These are phyloP conservation scores for Epithemia pelagica DNA, from an alignment of 108 stramenopile genomes.

Conservation along the genomic window DNA sequence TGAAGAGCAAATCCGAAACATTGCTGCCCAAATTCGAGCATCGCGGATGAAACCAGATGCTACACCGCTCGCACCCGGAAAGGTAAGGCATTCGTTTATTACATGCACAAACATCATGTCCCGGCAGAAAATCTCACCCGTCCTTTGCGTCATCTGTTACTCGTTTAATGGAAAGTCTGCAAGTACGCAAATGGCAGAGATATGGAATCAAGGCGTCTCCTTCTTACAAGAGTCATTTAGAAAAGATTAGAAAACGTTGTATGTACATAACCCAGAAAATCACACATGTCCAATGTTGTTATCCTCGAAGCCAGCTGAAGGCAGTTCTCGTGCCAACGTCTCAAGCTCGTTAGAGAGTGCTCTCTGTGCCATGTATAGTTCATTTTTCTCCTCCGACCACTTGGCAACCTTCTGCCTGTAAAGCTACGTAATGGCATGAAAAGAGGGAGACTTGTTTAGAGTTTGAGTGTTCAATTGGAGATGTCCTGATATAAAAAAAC, in stretches of 20 bases:
- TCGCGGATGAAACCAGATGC: background rate
- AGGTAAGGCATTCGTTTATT: too few relatives aligned
- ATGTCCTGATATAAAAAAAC: too few relatives aligned
- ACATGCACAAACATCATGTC: too few relatives aligned
- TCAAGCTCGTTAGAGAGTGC: background rate
- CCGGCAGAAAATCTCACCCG: too few relatives aligned
- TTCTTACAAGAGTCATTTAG: background rate
- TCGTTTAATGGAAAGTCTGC: too few relatives aligned
- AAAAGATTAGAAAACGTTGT: background rate
- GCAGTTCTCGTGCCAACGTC: background rate
- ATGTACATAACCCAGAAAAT: background rate
- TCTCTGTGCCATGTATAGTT: background rate
- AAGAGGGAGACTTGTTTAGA: too few relatives aligned
- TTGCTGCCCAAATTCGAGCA: slow-evolving; percentile 1
- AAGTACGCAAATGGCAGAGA: background rate
- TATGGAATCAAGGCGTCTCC: background rate
- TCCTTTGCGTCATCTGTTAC: too few relatives aligned
- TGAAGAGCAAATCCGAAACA: background rate
- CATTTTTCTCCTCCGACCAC: background rate
- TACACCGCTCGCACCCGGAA: too few relatives aligned
- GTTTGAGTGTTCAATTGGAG: too few relatives aligned
- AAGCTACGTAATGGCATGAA: background rate
- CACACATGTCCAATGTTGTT: background rate
- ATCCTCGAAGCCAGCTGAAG: background rate
- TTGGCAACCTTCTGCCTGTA: background rate